phyloP scores from a whole-genome alignment of 192 early-diverging fungal species.

The Oehlia diaphana region DNA sequence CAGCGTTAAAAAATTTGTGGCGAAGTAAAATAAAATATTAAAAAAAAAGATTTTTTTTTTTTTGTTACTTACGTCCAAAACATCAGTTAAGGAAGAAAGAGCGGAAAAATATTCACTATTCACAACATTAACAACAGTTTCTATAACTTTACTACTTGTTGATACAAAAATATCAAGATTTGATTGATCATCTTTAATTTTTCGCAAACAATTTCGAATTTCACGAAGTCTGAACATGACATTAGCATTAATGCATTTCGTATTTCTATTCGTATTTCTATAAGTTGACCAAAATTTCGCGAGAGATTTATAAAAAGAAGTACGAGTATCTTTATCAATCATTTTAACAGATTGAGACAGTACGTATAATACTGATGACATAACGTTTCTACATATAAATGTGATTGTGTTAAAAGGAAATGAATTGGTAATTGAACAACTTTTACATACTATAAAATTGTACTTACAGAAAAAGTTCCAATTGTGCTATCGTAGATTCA shows the following conservation, averaged over 20 bases:
- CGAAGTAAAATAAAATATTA: too few relatives aligned
- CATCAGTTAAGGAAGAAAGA: neutral
- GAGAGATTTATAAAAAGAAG: neutral
- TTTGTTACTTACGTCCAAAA: neutral
- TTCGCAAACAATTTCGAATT: neutral
- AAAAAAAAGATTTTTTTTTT: neutral
- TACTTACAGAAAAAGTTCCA: neutral
- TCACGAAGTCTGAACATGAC: neutral
- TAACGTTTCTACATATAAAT: neutral
- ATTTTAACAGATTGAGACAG: neutral
- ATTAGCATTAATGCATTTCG: neutral
- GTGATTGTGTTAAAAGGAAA: neutral
- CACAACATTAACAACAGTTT: neutral
- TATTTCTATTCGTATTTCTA: neutral
- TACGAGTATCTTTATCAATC: neutral
- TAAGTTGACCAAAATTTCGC: neutral
- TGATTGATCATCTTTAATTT: conserved; percentile 3
- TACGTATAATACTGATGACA: neutral
- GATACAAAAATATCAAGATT: too few relatives aligned
- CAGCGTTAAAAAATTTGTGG: neutral
- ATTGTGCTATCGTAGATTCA: neutral
- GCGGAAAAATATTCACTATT: neutral
- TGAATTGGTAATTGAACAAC: too few relatives aligned
- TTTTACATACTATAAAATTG: neutral
- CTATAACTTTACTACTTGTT: neutral